Conservation (phyloP, 306 rosid genomes). For the Lagenaria siceraria region DNA sequence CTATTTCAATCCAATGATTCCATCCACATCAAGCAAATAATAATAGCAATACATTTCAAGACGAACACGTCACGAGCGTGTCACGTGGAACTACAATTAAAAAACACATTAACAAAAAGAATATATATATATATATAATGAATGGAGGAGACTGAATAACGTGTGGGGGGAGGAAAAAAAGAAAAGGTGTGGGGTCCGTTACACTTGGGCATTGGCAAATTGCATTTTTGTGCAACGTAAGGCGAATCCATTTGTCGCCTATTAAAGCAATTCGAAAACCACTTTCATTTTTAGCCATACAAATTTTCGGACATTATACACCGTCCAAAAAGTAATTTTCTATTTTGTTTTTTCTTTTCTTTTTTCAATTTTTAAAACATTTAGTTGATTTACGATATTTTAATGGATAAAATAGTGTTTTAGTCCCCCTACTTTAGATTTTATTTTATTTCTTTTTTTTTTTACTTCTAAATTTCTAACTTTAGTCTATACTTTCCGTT, state of each 20-base stretch:
- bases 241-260: not conserved
- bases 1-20: too few relatives aligned
- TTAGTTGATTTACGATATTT: not conserved
- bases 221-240: not conserved
- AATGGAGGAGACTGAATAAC: not conserved
- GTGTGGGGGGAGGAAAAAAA: not conserved
- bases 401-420: too few relatives aligned
- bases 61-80: not conserved
- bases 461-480: too few relatives aligned
- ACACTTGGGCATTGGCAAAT: not conserved
- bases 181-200: not conserved
- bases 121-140: not conserved
- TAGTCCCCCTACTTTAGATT: too few relatives aligned
- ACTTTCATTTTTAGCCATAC: not conserved
- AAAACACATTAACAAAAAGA: not conserved
- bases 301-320: not conserved
- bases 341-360: not conserved
- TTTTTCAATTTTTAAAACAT: not conserved
- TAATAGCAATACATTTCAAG: not conserved
- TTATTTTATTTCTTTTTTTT: too few relatives aligned
- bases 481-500: too few relatives aligned
- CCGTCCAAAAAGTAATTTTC: not conserved
- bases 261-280: not conserved
- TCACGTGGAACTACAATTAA: not conserved
- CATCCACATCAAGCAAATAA: too few relatives aligned